Percentiles rank a stretch among this genome's conserved stretches.
phyloP scores from a whole-genome alignment of 2,329 filamentous ascomycete species.

The Elsinoe arachidis region DNA sequence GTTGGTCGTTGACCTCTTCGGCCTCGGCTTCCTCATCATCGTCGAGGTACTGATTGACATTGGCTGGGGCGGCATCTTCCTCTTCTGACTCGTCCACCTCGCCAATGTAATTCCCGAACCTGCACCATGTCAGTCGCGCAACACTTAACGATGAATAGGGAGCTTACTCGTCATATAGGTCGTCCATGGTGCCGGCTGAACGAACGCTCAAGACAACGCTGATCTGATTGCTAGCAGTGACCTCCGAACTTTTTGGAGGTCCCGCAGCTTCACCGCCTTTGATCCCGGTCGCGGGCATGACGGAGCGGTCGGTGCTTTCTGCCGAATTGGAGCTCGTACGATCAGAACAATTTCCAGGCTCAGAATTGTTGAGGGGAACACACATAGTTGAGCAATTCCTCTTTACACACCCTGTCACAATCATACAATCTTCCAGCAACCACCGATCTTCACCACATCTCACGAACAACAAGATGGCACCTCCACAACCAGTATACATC shows the following conservation, averaged over 20 bases:
- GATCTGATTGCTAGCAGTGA: not conserved
- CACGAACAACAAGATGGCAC: conserved; percentile 51
- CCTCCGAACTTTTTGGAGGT: conserved; percentile 12
- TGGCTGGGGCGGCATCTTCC: conserved; percentile 65
- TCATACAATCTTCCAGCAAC: not conserved
- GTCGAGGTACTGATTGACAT: conserved; percentile 70
- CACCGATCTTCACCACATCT: not conserved
- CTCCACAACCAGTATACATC: conserved; percentile 85
- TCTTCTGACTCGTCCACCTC: conserved; percentile 86
- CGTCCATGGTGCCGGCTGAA: conserved; percentile 59
- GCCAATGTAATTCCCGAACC: conserved; percentile 97
- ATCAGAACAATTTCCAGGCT: conserved; percentile 6
- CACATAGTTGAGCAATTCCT: not conserved
- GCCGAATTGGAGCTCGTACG: conserved; percentile 13
- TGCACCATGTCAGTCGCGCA: conserved; percentile 30
- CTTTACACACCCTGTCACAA: not conserved
- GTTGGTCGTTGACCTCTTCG: conserved; percentile 53
- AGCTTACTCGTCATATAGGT: conserved; percentile 85
- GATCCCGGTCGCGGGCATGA: not conserved
- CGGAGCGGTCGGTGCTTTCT: conserved; percentile 4
- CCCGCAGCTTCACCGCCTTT: conserved; percentile 7
- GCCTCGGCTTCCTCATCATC: conserved; percentile 59
- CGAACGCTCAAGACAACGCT: not conserved
- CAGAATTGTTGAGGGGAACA: conserved; percentile 3
- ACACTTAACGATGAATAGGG: not conserved